A percentile compares a stretch with the other conserved stretches of the same genome.
Conservation (phyloP, 2,329 filamentous ascomycete species). For the Apiospora hydei region DNA sequence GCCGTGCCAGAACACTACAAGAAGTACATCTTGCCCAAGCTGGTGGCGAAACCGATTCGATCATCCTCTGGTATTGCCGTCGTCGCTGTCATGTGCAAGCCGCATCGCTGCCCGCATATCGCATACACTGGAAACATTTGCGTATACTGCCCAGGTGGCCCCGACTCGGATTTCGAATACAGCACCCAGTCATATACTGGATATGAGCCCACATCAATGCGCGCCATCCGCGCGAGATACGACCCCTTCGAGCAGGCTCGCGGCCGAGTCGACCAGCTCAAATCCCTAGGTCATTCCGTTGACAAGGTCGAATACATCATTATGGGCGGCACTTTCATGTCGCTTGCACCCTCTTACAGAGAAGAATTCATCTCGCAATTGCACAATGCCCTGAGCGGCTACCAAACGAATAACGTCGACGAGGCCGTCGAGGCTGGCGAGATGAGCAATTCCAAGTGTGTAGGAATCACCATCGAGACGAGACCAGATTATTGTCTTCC, state of each 20-base stretch:
- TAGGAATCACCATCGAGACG: conserved; percentile 98
- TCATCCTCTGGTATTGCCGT: conserved; percentile 97
- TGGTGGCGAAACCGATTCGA: conserved; percentile 95
- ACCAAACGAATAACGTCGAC: conserved; percentile 92
- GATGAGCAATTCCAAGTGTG: conserved; percentile 97
- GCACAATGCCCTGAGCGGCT: conserved; percentile 95
- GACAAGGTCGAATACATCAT: conserved; percentile 99
- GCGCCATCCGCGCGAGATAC: conserved; percentile 94
- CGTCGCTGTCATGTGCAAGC: conserved; percentile 99
- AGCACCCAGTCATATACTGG: conserved; percentile 99
- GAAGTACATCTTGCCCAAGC: conserved; percentile 95
- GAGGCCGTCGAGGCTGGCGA: conserved; percentile 94
- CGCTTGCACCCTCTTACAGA: conserved; percentile 84
- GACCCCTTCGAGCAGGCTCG: conserved; percentile 98
- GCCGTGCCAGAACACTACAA: conserved; percentile 99
- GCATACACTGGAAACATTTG: conserved; percentile 99
- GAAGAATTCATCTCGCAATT: conserved; percentile 95
- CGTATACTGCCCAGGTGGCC: conserved; percentile 96
- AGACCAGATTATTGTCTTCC: conserved; percentile 96
- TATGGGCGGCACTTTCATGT: conserved; percentile 99
- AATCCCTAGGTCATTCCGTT: conserved; percentile 92
- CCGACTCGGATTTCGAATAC: conserved; percentile 98
- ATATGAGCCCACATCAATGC: conserved; percentile 98
- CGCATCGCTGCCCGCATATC: conserved; percentile 96
- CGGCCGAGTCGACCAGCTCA: conserved; percentile 95